These are phyloP conservation scores for Smittium mucronatum DNA, from an alignment of 371 early-diverging fungal species.

Conservation along the genomic window DNA sequence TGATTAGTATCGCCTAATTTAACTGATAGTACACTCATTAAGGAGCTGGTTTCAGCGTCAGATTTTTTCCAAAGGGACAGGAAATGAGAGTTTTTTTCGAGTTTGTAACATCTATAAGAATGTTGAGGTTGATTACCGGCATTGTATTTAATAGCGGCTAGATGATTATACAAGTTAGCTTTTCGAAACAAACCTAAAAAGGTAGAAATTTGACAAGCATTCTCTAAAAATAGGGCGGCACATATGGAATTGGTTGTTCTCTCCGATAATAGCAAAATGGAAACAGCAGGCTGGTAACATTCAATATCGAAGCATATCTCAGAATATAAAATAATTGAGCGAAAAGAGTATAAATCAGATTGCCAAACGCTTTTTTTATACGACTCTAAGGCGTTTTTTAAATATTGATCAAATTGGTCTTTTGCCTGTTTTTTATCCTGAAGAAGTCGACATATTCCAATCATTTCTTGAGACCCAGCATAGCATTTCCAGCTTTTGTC, in stretches of 20 bases:
- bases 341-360: conserved; percentile 44
- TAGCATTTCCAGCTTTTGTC: conserved; percentile 74
- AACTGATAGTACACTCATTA: neutral
- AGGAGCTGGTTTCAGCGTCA: neutral
- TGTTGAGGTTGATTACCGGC: conserved; percentile 30
- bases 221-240: neutral
- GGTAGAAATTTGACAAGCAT: neutral
- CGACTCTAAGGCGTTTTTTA: conserved; percentile 55
- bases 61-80: neutral
- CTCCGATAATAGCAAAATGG: conserved; percentile 27
- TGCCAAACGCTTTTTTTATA: conserved; percentile 47
- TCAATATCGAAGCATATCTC: conserved; percentile 58
- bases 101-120: conserved; percentile 56
- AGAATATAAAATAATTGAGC: conserved; percentile 62
- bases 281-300: conserved; percentile 56
- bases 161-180: neutral
- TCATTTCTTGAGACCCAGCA: conserved; percentile 87
- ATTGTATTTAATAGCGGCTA: neutral
- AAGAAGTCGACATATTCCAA: conserved; percentile 69
- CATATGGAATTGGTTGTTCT: neutral
- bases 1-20: conserved; percentile 9
- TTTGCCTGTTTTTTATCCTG: conserved; percentile 40
- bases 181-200: neutral
- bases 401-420: conserved; percentile 50
- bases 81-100: conserved; percentile 1